Base-by-base conservation (phyloP, 495 filamentous ascomycete species). In the Lasiosphaeriaceae sp. region DNA sequence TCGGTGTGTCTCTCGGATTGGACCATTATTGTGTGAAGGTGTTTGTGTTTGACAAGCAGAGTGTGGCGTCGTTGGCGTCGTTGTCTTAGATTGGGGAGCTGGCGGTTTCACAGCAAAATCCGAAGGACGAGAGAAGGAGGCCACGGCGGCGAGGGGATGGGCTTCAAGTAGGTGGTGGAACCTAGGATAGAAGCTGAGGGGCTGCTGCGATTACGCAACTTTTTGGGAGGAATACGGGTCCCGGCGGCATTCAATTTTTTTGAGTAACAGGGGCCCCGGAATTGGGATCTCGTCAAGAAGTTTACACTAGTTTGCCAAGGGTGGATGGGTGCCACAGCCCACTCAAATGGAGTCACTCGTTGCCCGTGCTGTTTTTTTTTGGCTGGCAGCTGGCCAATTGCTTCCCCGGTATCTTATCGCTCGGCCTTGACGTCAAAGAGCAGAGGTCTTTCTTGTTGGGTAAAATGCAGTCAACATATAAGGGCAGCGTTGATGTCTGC, bases 391-490 rank as follows among this genome's bases (percentile, higher is more conserved):
- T 47, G 23, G 37, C 41, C 48, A 41, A 47, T 43, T 52, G 12
- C 23, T 44, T 63, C n/a, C n/a, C n/a, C n/a, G n/a, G n/a, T n/a
- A 60, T 63, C 61, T 63, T 63, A 63, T 63, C 62, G 55, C 26
- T 31, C 4, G 26, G 26, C 16, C 11, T 41, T 56, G 44, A 52
- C 47, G 39, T 59, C 46, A 54, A 54, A 35, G 19, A 17, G 43
- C 17, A 22, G 22, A 26, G 12, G 26, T 31, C 26, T 31, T 31
- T 31, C 26, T 31, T 31, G 26, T 31, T 9, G 26, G 26, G 26
- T 31, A 31, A 31, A 31, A 3, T 4, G 9, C 3, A 31, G 4
- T 3, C 26, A 31, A 31, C 26, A 31, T 3, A 31, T 9, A 9
- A 31, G 26, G 26, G 26, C 26, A 31, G 26, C 3, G 26, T 4